These are phyloP conservation scores for Maudiozyma serrabonitensis DNA, from an alignment of 805 yeast species.

Conservation along the genomic window DNA sequence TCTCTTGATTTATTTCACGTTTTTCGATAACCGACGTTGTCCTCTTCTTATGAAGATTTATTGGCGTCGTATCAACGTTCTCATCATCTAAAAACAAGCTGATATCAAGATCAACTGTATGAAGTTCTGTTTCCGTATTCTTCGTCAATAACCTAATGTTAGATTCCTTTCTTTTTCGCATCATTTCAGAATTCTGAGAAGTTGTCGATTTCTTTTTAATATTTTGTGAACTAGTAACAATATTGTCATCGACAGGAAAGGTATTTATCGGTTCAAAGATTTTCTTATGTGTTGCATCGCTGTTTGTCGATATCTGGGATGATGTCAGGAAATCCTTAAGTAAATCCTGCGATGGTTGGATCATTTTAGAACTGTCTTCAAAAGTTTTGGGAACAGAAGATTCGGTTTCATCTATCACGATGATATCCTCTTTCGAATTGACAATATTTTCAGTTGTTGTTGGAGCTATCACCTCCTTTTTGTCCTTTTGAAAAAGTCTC, in stretches of 20 bases:
- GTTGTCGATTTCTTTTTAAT: background rate
- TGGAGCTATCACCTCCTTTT: background rate
- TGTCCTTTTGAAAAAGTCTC: too few relatives aligned
- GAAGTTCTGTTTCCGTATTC: background rate
- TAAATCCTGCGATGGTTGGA: conserved; percentile 4
- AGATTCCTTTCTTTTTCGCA: background rate
- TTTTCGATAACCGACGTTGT: background rate
- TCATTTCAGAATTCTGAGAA: background rate
- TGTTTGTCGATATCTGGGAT: conserved; percentile 2
- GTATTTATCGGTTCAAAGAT: background rate
- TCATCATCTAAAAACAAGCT: conserved; percentile 9
- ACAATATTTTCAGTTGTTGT: background rate
- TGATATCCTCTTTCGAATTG: background rate
- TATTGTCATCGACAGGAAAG: background rate
- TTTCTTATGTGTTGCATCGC: background rate
- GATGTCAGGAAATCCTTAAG: conserved; percentile 9
- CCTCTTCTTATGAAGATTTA: too few relatives aligned
- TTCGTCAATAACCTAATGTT: background rate
- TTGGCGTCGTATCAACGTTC: background rate
- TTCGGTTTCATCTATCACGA: background rate
- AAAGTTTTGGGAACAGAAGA: background rate
- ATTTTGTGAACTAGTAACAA: background rate
- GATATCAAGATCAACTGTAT: conserved; percentile 10
- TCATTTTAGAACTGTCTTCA: background rate
- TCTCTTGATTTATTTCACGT: background rate